Base-by-base conservation (phyloP, 2,329 filamentous ascomycete species). In the Colletotrichum sp. region DNA sequence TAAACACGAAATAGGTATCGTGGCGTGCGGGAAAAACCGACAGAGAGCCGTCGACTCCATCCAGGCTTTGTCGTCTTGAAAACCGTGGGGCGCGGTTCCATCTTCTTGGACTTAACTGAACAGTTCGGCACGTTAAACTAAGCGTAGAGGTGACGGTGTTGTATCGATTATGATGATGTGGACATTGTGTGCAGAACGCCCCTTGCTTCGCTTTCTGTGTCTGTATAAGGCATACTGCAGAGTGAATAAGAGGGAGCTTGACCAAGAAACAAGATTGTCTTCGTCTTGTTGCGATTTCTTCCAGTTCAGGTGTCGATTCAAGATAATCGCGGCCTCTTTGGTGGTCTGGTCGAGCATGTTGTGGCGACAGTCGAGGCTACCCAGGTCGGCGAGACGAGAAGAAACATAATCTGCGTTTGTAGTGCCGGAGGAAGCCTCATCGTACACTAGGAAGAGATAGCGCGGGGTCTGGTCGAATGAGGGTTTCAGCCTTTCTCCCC, bases 191-290 rank as follows among this genome's bases (percentile, higher is more conserved):
- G 0, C 13, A n/a, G 24, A 8, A 26, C 18, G 38, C 2, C 2
- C 1, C 38, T 43, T 43, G 1, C 38, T 1, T n/a, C 38, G 38
- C 1, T 43, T 10, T 0, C 3, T 5, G 38, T 43, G 38, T 1
- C 52, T 1, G 52, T 56, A 56, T 21, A 56, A 56, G 1, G 52
- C 52, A 26, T 16, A 56, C 12, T 56, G 52, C 0, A 56, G 21
- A 21, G 52, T 26, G 7, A 56, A 56, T 2, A 56, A 5, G 4
- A 56, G 13, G 3, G 52, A 56, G 13, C 52, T 4, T 26, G 52
- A 24, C 52, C 52, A 56, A 7, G 52, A 56, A 21, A 56, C 52
- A 7, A 56, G 52, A 56, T 56, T 56, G 9, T 43, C n/a, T 1
- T 0, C 52, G 12, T 56, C 52, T 7, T 56, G 52, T 1, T 26